Evolutionary conservation across 331 rosid genomes (phyloP).

Genomic region (Acacia concinna): DNA sequence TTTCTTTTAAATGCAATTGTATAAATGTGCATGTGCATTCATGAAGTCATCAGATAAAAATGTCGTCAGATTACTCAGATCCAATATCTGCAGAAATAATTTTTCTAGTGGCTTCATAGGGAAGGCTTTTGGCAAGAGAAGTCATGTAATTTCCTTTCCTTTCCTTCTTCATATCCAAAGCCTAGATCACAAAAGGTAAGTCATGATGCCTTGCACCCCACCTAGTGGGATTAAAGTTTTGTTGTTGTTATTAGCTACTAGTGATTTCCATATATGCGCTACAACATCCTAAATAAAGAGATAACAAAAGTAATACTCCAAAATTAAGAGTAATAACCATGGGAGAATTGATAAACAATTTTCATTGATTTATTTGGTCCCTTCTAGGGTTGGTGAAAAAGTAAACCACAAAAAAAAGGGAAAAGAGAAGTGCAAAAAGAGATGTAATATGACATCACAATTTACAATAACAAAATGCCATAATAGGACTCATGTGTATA

Average conservation of each 20-base stretch:
- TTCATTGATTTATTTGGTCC: neutral
- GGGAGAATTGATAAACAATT: constrained; percentile 8
- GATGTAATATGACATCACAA: too few species aligned
- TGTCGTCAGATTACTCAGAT: neutral
- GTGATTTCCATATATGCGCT: constrained; percentile 95
- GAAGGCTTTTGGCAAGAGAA: neutral
- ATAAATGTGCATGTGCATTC: neutral
- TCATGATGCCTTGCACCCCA: too few species aligned
- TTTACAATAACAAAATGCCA: too few species aligned
- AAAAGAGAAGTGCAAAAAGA: neutral
- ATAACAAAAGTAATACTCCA: constrained; percentile 21
- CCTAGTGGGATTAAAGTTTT: too few species aligned
- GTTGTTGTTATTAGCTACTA: too few species aligned
- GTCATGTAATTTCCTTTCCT: neutral
- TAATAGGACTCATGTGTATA: too few species aligned
- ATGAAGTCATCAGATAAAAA: neutral
- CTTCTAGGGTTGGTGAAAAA: neutral
- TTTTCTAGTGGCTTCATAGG: neutral
- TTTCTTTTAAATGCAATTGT: too few species aligned
- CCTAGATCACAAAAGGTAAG: too few species aligned
- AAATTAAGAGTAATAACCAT: constrained; percentile 24
- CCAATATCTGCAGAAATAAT: neutral
- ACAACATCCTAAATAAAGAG: constrained; percentile 76
- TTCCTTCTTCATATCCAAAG: neutral
- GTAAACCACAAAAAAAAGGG: neutral